A percentile compares a stretch with the other conserved stretches of the same genome.
These are phyloP conservation scores for Pseudogymnoascus sp. DNA, from an alignment of 2,329 filamentous ascomycete genomes.

Conservation along the genomic window DNA sequence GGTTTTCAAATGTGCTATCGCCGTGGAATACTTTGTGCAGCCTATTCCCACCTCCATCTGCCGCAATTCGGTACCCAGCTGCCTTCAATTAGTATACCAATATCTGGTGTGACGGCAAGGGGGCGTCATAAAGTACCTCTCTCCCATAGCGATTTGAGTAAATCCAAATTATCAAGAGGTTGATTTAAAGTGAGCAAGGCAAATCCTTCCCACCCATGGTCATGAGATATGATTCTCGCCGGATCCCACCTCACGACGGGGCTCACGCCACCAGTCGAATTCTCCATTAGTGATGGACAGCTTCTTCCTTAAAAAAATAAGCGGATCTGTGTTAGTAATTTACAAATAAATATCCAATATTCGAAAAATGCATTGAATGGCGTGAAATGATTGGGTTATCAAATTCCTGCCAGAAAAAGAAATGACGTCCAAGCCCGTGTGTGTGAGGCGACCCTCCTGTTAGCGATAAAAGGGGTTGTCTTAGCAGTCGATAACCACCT, in stretches of 20 bases:
- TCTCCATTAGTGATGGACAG: not conserved
- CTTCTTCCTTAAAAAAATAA: not conserved
- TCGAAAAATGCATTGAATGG: not conserved
- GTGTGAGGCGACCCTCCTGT: not conserved
- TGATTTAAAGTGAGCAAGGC: slow-evolving; percentile 14
- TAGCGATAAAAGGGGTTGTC: slow-evolving; percentile 4
- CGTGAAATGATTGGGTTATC: not conserved
- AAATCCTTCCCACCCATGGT: not conserved
- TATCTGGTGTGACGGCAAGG: slow-evolving; percentile 14
- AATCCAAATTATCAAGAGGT: slow-evolving; percentile 9
- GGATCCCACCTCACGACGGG: not conserved
- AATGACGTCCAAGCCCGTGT: not conserved
- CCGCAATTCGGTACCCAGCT: slow-evolving; percentile 67
- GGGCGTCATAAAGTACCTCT: slow-evolving; percentile 11
- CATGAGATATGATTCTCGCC: not conserved
- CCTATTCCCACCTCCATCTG: slow-evolving; percentile 84
- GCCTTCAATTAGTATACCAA: not conserved
- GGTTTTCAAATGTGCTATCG: slow-evolving; percentile 4
- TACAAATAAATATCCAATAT: not conserved
- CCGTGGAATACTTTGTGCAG: slow-evolving; percentile 13
- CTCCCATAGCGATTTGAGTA: slow-evolving; percentile 11
- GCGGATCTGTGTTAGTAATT: not conserved
- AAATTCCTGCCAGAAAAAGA: not conserved
- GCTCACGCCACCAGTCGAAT: not conserved
- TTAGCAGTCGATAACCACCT: not conserved